Percentiles rank a stretch among this genome's conserved stretches.
Evolutionary conservation across 2,329 filamentous ascomycete genomes (phyloP).

Genomic region (Neopestalotiopsis clavispora): DNA sequence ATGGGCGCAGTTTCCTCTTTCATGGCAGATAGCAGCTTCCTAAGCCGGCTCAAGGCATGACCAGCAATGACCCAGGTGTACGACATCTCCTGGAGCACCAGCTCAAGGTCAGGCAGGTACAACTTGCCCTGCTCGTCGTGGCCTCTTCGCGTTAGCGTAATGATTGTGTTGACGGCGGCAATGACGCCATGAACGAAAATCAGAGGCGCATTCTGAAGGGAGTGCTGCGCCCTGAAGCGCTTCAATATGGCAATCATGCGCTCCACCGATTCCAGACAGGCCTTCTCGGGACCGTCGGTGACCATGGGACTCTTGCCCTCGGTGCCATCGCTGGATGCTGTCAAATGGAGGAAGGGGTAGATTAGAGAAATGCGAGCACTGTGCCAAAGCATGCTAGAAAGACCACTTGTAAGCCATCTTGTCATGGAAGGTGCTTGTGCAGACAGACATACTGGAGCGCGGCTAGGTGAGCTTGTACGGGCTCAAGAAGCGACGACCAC

Average conservation of each 20-base stretch:
- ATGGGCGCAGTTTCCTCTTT: neutral
- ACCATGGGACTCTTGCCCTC: neutral
- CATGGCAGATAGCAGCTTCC: neutral
- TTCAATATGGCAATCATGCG: conserved; percentile 4
- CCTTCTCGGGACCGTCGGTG: neutral
- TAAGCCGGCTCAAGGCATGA: neutral
- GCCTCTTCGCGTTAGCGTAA: neutral
- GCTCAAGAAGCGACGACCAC: conserved; percentile 5
- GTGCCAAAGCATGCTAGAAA: neutral
- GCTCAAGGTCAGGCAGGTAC: neutral
- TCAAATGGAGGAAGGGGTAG: neutral
- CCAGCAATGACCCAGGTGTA: neutral
- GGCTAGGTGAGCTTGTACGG: conserved; percentile 2
- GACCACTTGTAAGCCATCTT: neutral
- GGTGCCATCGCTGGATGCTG: neutral
- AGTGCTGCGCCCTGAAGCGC: conserved; percentile 12
- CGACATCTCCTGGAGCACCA: neutral
- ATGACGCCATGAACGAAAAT: conserved; percentile 2
- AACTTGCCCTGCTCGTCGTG: neutral
- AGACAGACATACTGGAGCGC: conserved; percentile 11
- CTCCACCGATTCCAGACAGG: conserved; percentile 9
- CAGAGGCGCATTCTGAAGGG: neutral
- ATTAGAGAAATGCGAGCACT: neutral
- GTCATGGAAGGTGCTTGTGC: neutral
- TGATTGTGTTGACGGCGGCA: conserved; percentile 6